These are phyloP conservation scores for Nectriaceae sp. DNA, from an alignment of 2,329 filamentous ascomycete species.

Conservation along the genomic window DNA sequence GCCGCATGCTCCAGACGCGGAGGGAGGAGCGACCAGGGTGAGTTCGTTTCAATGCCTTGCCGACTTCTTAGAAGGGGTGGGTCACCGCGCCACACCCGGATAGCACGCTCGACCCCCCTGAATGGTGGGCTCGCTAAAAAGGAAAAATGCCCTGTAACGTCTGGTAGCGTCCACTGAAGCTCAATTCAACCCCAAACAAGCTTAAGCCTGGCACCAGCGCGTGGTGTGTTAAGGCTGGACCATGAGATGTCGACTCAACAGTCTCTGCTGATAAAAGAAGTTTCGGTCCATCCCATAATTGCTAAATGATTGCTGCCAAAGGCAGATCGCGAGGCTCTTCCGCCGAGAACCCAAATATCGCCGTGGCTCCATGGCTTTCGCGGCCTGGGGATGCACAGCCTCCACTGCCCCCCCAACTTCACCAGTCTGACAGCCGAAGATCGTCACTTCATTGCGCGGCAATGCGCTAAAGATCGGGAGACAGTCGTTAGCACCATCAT, in stretches of 20 bases:
- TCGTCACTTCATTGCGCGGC: not conserved
- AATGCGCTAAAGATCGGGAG: not conserved
- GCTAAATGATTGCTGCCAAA: not conserved
- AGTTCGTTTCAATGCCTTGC: not conserved
- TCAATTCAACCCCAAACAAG: too few relatives aligned
- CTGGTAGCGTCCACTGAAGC: not conserved
- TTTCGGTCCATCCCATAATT: too few relatives aligned
- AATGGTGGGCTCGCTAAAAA: constrained; percentile 3
- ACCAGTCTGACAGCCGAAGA: not conserved
- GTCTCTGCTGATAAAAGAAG: too few relatives aligned
- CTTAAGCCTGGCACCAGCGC: too few relatives aligned
- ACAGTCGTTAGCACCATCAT: not conserved
- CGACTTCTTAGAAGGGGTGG: not conserved
- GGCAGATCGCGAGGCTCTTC: not conserved
- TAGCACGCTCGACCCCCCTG: constrained; percentile 7
- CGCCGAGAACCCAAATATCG: too few relatives aligned
- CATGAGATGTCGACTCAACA: too few relatives aligned
- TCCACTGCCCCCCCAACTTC: constrained; percentile 4
- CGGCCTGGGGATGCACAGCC: constrained; percentile 18
- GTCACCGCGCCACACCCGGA: constrained; percentile 29
- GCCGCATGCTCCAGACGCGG: not conserved
- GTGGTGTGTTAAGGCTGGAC: too few relatives aligned
- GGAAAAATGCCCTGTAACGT: constrained; percentile 9
- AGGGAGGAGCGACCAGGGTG: not conserved
- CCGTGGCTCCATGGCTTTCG: not conserved